Conservation (phyloP, 129 eudicot species). For the Oenanthe sinensis region DNA sequence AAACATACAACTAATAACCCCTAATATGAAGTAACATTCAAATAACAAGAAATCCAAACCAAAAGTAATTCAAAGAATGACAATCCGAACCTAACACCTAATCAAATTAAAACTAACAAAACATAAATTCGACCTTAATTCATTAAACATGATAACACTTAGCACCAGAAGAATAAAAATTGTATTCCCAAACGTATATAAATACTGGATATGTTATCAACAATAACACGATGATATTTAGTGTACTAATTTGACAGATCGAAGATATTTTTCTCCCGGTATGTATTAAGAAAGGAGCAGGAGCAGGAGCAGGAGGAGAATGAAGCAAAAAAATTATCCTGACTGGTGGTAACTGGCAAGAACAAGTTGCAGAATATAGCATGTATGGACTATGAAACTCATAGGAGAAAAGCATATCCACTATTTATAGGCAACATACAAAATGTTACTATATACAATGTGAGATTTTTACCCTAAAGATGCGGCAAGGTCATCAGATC, state of each 20-base stretch:
- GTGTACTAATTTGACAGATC: background rate
- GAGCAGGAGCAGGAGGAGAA: too few relatives aligned
- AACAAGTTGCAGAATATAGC: background rate
- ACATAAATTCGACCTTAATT: background rate
- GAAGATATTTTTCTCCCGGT: too few relatives aligned
- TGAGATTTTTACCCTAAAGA: slow-evolving; percentile 56
- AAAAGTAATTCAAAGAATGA: too few relatives aligned
- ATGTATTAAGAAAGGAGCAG: too few relatives aligned
- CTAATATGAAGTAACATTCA: background rate
- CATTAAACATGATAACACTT: background rate
- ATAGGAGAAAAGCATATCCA: background rate
- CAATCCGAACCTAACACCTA: too few relatives aligned
- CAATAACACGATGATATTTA: background rate
- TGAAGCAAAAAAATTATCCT: too few relatives aligned
- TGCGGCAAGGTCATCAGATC: slow-evolving; percentile 80
- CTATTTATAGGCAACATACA: background rate
- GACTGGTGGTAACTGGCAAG: background rate
- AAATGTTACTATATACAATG: background rate
- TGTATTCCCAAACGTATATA: background rate
- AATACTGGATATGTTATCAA: too few relatives aligned
- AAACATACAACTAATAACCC: background rate
- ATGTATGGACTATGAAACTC: background rate
- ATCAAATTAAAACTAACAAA: too few relatives aligned
- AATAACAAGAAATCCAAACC: background rate
- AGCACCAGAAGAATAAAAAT: background rate